Evolutionary conservation across 2,329 filamentous ascomycete species (phyloP), one percentile per base, ranked within the genome.

Genomic region (Xylariaceae sp.): DNA sequence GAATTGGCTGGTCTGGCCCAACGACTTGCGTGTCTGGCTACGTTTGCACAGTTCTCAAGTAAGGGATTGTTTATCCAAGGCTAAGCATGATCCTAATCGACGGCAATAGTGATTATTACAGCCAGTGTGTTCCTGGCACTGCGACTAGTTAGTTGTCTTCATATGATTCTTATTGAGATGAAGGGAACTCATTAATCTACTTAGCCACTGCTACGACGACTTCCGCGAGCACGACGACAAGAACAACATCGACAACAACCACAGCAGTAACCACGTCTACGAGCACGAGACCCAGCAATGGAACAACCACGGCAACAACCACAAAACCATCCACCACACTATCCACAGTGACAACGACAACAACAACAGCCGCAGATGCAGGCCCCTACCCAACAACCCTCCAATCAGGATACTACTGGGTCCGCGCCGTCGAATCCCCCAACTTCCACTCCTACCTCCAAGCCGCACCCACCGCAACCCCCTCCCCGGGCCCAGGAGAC

Each of bases 381-480:
- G 63, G 59, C n/a, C 49, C 61, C 30, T 65, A 65, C 39, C 63
- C 63, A 3, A 65, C 59, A 9, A 65, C 63, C 17, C 53, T 65
- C 6, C 55, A 58, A 18, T 65, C 63, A 58, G 63, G 61, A 2
- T 64, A 63, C 48, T 64, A 62, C 50, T 65, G 63, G 62, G 51
- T 65, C 13, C 59, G 58, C n/a, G 63, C 63, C 9, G 63, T 64
- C 8, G 63, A 55, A 44, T 60, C 59, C 23, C 62, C 63, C 3
- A 62, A 65, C n/a, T 65, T 57, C 59, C 62, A 65, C 53, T 65
- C 63, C 4, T 64, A 65, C 51, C 51, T 64, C 13, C 62, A 65
- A 59, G 63, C 59, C 10, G 63, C 63, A n/a, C 62, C 62, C 3
- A 64, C 59, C 30, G 62, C 62, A 35, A 62, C 62, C 4, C 62